Base-by-base conservation (phyloP, 495 filamentous ascomycete species). In the Xylaria venustula region DNA sequence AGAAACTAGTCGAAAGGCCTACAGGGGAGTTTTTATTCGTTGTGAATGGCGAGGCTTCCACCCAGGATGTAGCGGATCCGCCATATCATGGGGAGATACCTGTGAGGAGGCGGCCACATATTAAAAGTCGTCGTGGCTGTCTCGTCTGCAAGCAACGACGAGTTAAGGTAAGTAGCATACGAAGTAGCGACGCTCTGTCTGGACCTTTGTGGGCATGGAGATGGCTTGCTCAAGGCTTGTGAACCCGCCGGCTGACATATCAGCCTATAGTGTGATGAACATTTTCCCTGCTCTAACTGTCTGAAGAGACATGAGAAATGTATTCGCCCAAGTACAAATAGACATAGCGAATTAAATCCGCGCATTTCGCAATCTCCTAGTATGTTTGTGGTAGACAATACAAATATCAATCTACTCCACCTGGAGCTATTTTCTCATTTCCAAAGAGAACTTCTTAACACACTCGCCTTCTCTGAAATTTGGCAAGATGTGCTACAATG, bases 341-440 rank as follows among this genome's bases (percentile, higher is more conserved):
- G 32, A 15, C 32, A 7, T 23, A 41, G 7, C 17, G 48, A 22
- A 15, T 7, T 22, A 51, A 22, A n/a, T 14, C 8, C 48, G 20
- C 48, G 28, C 3, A 51, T 34, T 17, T 22, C 28, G 48, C 28
- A 36, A 6, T 9, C 48, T 51, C 28, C 17, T 2, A 34, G 1
- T 36, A 28, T 30, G 48, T 34, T 36, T 1, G 17, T 14, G 17
- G 28, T 17, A 2, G 17, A 28, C 14, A 7, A 22, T 15, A 34
- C 30, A 5, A 12, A n/a, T 44, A 46, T 69, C 55, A 71, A 71
- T 30, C 45, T 71, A 7, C 56, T 71, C 15, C 69, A 71, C 28
- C 60, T 71, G 60, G 69, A 71, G 30, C 48, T 71, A 14, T 62
- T 71, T 47, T 65, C 69, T 54, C 67, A 69, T 57, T 71, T 71